phyloP scores from a whole-genome alignment of 306 rosid species.

The Dicorynia guianensis region DNA sequence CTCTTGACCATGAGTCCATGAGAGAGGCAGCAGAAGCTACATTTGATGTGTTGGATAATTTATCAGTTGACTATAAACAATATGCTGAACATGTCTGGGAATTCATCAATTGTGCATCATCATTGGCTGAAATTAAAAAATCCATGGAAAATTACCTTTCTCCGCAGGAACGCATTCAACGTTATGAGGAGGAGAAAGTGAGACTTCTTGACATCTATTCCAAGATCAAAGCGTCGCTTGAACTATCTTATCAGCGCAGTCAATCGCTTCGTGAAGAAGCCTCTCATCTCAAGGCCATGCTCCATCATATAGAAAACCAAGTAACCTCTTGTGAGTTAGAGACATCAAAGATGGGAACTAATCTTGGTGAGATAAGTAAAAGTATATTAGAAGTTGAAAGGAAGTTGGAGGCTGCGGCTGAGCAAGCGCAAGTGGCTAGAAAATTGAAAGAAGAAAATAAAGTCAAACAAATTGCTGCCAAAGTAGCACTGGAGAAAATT shows the following conservation, averaged over 20 bases:
- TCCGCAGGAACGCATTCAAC: slow-evolving; percentile 27
- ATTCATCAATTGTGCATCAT: slow-evolving; percentile 33
- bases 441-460: slow-evolving; percentile 15
- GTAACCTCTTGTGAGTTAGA: slow-evolving; percentile 30
- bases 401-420: slow-evolving; percentile 9
- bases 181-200: slow-evolving; percentile 34
- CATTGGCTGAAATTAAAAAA: slow-evolving; percentile 28
- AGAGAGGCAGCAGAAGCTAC: slow-evolving; percentile 41
- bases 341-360: slow-evolving; percentile 25
- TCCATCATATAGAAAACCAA: slow-evolving; percentile 24
- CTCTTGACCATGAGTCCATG: slow-evolving; percentile 37
- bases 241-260: background rate
- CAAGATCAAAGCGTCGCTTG: slow-evolving; percentile 35
- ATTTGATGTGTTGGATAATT: background rate
- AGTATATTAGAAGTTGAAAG: slow-evolving; percentile 19
- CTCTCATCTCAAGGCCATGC: slow-evolving; percentile 37
- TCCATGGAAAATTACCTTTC: slow-evolving; percentile 33
- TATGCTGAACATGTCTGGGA: slow-evolving; percentile 44
- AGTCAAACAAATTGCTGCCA: slow-evolving; percentile 30
- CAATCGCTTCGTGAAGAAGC: slow-evolving; percentile 40
- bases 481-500: slow-evolving; percentile 30
- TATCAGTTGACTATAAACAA: slow-evolving; percentile 30
- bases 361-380: slow-evolving; percentile 24
- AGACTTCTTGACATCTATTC: slow-evolving; percentile 25
- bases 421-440: background rate